phyloP scores from a whole-genome alignment of 352 stramenopile genomes.

The Pythium angustatum region DNA sequence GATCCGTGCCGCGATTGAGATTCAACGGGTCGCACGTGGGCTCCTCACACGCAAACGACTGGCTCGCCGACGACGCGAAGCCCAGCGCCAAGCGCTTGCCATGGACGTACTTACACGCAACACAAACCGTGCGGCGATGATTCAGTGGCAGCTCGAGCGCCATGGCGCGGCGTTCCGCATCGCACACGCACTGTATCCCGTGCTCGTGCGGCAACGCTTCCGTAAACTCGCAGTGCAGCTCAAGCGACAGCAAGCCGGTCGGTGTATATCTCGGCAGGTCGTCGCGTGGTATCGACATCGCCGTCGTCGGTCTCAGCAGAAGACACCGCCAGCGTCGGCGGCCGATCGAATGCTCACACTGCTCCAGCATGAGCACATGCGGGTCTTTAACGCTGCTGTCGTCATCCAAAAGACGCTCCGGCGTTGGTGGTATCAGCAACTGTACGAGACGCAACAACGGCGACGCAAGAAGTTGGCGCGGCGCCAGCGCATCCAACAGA shows the following conservation, averaged over 20 bases:
- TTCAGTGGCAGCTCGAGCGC: constrained; percentile 48
- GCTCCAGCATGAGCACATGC: constrained; percentile 6
- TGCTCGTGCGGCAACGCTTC: constrained; percentile 39
- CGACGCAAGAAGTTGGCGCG: constrained; percentile 37
- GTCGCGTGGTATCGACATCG: no score
- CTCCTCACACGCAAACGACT: constrained; percentile 30
- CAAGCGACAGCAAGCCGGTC: constrained; percentile 26
- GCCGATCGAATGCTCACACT: constrained; percentile 1
- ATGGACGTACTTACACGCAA: constrained; percentile 39
- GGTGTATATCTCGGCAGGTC: no score
- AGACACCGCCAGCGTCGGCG: not conserved
- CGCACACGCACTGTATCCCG: constrained; percentile 42
- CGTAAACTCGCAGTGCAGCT: constrained; percentile 27
- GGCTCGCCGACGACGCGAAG: constrained; percentile 4
- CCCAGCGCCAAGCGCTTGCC: constrained; percentile 35
- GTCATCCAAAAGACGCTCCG: constrained; percentile 48
- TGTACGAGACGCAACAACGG: constrained; percentile 35
- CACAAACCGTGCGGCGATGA: constrained; percentile 38
- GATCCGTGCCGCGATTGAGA: constrained; percentile 38
- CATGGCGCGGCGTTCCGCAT: constrained; percentile 55
- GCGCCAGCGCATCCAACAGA: constrained; percentile 31
- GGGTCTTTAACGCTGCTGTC: constrained; percentile 20
- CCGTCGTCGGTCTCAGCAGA: constrained; percentile 24
- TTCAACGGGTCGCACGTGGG: constrained; percentile 49
- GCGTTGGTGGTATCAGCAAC: constrained; percentile 49